Evolutionary conservation across 2,329 filamentous ascomycete species (phyloP).

Genomic region (Lachnellula suecica): DNA sequence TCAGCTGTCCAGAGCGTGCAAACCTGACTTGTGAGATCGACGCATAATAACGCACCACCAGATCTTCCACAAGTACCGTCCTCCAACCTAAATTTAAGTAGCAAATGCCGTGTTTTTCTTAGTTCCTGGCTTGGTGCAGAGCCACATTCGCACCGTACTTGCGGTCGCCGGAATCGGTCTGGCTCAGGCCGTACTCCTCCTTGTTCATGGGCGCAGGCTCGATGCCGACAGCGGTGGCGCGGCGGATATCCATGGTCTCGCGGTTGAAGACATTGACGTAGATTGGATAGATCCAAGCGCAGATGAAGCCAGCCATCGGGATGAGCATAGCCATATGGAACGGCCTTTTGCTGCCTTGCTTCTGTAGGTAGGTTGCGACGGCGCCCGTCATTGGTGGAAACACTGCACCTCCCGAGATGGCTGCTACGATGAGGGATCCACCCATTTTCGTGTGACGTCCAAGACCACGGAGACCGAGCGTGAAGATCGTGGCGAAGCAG

Average conservation of each 20-base stretch:
- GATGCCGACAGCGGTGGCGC: constrained; percentile 15
- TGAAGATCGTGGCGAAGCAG: constrained; percentile 81
- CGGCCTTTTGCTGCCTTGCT: constrained; percentile 11
- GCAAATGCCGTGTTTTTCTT: too few relatives aligned
- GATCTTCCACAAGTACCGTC: too few relatives aligned
- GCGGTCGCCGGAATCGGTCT: constrained; percentile 1
- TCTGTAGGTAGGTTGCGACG: constrained; percentile 36
- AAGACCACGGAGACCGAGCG: constrained; percentile 71
- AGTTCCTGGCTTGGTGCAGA: too few relatives aligned
- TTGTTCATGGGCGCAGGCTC: constrained; percentile 1
- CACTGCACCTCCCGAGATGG: constrained; percentile 71
- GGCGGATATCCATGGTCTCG: constrained; percentile 30
- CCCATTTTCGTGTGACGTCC: constrained; percentile 79
- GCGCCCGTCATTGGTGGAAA: constrained; percentile 70
- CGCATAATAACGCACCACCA: too few relatives aligned
- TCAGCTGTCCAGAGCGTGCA: too few relatives aligned
- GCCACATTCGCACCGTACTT: not conserved
- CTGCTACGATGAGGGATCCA: constrained; percentile 68
- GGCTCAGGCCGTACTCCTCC: constrained; percentile 10
- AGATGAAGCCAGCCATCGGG: constrained; percentile 33
- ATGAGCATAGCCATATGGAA: constrained; percentile 33
- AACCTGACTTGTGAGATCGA: too few relatives aligned
- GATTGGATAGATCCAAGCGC: constrained; percentile 34
- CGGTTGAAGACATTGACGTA: constrained; percentile 34
- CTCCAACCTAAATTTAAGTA: too few relatives aligned